A percentile compares a stretch with the other conserved stretches of the same genome.
These are phyloP conservation scores for Hypsizygus marmoreus DNA, from an alignment of 768 basidiomycete species.

Conservation along the genomic window DNA sequence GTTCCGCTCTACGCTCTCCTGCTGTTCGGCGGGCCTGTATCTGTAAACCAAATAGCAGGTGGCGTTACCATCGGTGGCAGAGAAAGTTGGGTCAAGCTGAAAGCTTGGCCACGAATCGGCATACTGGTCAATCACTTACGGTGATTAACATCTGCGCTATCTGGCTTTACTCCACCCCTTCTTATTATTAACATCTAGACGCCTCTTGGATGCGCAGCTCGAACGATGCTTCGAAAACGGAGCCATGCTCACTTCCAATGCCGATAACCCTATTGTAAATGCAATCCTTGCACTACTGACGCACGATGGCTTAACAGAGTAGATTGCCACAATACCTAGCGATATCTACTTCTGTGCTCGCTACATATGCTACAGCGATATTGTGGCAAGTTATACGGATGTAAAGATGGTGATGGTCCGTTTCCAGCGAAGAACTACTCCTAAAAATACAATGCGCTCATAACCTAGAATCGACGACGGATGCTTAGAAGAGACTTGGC, in stretches of 20 bases:
- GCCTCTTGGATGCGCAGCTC: slow-evolving; percentile 70
- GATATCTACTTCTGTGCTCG: too few species aligned
- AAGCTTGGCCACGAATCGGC: slow-evolving; percentile 89
- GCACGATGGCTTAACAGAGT: slow-evolving; percentile 21
- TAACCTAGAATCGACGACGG: not conserved
- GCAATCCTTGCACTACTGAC: slow-evolving; percentile 35
- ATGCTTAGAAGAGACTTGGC: slow-evolving; percentile 1
- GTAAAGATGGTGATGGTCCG: too few species aligned
- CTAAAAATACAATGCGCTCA: not conserved
- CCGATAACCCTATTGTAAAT: slow-evolving; percentile 53
- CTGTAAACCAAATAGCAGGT: slow-evolving; percentile 80
- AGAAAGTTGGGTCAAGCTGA: slow-evolving; percentile 58
- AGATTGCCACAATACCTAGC: too few species aligned
- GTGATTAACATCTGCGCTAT: too few species aligned
- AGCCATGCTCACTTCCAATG: slow-evolving; percentile 43
- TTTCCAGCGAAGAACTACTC: too few species aligned
- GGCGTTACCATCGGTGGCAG: slow-evolving; percentile 65
- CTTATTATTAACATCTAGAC: slow-evolving; percentile 37
- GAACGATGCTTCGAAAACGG: slow-evolving; percentile 66
- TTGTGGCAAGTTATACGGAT: too few species aligned
- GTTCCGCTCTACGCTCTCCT: slow-evolving; percentile 87
- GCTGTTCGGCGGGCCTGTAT: slow-evolving; percentile 80
- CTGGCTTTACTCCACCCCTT: not conserved
- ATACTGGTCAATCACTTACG: slow-evolving; percentile 85
- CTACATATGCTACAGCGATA: too few species aligned